A percentile compares a stretch with the other conserved stretches of the same genome.
These are phyloP conservation scores for Xylaria sp. DNA, from an alignment of 495 filamentous ascomycete genomes.

Conservation along the genomic window DNA sequence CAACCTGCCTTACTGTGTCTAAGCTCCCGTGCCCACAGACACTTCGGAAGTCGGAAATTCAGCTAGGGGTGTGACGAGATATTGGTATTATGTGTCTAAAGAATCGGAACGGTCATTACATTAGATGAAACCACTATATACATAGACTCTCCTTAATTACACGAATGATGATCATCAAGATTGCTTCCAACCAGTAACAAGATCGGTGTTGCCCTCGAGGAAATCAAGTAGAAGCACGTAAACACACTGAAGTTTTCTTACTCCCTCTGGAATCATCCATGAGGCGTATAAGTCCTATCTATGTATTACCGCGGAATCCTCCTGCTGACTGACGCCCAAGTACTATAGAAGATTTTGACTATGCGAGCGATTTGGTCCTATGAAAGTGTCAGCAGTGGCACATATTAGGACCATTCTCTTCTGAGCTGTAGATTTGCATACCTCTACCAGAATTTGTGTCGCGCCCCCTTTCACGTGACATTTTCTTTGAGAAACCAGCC, in stretches of 20 bases:
- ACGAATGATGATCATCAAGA: background rate
- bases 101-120: conserved; percentile 12
- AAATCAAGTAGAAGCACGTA: background rate
- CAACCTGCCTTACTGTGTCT: conserved; percentile 39
- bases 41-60: background rate
- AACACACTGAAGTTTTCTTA: background rate
- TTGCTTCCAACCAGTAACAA: background rate
- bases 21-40: background rate
- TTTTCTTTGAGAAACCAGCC: too few relatives aligned
- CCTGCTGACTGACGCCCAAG: background rate
- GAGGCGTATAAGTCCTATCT: background rate
- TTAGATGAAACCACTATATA: background rate
- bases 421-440: too few relatives aligned
- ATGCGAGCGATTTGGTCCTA: background rate
- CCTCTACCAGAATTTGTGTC: too few relatives aligned
- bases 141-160: conserved; percentile 17
- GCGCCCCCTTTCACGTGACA: too few relatives aligned
- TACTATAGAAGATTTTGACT: background rate
- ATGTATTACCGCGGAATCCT: background rate
- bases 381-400: background rate
- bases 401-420: background rate
- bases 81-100: background rate
- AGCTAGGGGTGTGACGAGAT: background rate
- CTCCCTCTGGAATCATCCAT: background rate
- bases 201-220: background rate